Conservation (phyloP, 495 filamentous ascomycete species). For the Penicillium dipodomyicola region DNA sequence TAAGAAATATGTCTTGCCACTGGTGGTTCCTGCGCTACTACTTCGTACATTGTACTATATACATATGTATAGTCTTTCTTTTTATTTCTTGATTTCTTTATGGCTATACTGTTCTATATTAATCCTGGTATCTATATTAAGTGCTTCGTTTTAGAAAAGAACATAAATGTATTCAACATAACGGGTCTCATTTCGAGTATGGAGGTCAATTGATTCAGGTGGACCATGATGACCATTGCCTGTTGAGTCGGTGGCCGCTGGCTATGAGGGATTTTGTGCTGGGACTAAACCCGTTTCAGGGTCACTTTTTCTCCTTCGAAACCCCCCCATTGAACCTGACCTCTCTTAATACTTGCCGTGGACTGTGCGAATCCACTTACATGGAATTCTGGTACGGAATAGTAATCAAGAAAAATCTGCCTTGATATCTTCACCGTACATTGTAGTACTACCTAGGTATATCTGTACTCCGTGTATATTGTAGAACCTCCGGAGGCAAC, state of each 20-base stretch:
- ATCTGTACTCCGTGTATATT: neutral
- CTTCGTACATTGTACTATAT: neutral
- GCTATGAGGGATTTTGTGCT: constrained; percentile 36
- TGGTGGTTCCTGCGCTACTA: constrained; percentile 1
- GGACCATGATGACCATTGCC: constrained; percentile 23
- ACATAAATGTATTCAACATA: neutral
- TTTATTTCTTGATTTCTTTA: neutral
- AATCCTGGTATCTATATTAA: neutral
- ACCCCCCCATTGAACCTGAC: constrained; percentile 1
- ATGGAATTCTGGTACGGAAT: neutral
- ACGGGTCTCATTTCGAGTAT: constrained; percentile 6
- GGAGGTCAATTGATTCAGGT: constrained; percentile 8
- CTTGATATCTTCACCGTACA: constrained; percentile 4
- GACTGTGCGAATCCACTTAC: constrained; percentile 4
- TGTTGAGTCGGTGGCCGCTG: constrained; percentile 18
- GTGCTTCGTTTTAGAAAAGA: neutral
- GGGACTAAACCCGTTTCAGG: constrained; percentile 26
- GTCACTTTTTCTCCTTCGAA: constrained; percentile 1
- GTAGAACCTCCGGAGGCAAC: neutral
- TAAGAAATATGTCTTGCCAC: neutral
- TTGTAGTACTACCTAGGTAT: neutral
- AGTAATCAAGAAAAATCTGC: neutral
- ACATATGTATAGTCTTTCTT: neutral
- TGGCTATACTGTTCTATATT: neutral
- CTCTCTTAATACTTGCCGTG: constrained; percentile 3